Percentiles rank a stretch among this genome's conserved stretches.
Conservation (phyloP, 495 filamentous ascomycete genomes). For the Bacidia rubella region DNA sequence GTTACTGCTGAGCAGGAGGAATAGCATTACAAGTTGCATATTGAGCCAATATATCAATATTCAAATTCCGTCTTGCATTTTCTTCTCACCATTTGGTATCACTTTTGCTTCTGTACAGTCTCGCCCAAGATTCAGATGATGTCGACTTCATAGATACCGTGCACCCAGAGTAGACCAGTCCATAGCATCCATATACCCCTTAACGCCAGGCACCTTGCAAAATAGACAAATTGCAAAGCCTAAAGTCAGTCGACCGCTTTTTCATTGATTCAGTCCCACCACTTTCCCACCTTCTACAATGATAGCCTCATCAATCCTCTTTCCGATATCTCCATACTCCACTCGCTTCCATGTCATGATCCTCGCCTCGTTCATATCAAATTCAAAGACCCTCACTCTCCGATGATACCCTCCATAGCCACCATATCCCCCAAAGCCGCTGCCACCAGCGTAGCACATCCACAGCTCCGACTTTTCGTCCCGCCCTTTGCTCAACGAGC, state of each 20-base stretch:
- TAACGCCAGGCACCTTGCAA: background rate
- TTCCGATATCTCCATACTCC: slow-evolving; percentile 64
- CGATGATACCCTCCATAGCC: slow-evolving; percentile 77
- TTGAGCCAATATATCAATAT: background rate
- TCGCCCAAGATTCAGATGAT: too few relatives aligned
- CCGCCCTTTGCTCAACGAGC: slow-evolving; percentile 48
- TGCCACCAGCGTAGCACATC: slow-evolving; percentile 94
- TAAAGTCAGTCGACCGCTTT: background rate
- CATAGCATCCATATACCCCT: background rate
- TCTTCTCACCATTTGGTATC: background rate
- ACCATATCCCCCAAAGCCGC: slow-evolving; percentile 87
- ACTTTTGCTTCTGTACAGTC: background rate
- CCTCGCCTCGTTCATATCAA: slow-evolving; percentile 75
- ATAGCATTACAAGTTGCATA: slow-evolving; percentile 11
- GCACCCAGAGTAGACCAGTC: background rate
- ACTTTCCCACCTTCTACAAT: slow-evolving; percentile 72
- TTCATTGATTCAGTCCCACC: slow-evolving; percentile 18
- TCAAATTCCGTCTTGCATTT: background rate
- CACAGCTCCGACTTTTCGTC: slow-evolving; percentile 58
- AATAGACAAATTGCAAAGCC: too few relatives aligned
- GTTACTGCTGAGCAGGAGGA: slow-evolving; percentile 30
- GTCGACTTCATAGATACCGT: too few relatives aligned
- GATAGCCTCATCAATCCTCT: slow-evolving; percentile 68
- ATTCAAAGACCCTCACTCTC: slow-evolving; percentile 75
- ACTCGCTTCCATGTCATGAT: slow-evolving; percentile 87